These are phyloP conservation scores for Alternaria infectoria DNA, from an alignment of 2,329 filamentous ascomycete species.

Conservation along the genomic window DNA sequence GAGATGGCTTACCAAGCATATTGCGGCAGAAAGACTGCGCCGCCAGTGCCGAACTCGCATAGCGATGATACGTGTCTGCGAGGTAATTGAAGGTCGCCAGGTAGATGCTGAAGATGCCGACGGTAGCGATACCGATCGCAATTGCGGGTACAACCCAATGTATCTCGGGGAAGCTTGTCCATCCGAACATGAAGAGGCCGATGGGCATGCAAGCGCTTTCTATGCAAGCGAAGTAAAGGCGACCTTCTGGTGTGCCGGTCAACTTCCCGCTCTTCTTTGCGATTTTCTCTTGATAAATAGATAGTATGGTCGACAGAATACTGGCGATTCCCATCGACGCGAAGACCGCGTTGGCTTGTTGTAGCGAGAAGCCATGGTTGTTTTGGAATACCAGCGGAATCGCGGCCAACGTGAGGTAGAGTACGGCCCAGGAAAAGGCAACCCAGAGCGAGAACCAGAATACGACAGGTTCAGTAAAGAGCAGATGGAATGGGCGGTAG, in stretches of 20 bases:
- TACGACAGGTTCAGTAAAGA: slow-evolving; percentile 77
- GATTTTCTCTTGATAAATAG: slow-evolving; percentile 75
- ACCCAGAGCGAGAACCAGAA: slow-evolving; percentile 92
- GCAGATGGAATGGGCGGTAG: slow-evolving; percentile 77
- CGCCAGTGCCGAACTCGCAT: slow-evolving; percentile 83
- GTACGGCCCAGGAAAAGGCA: slow-evolving; percentile 84
- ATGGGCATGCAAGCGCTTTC: slow-evolving; percentile 76
- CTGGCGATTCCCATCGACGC: slow-evolving; percentile 72
- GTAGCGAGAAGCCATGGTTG: slow-evolving; percentile 70
- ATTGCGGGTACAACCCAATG: slow-evolving; percentile 77
- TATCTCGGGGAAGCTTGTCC: slow-evolving; percentile 66
- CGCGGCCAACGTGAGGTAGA: slow-evolving; percentile 84
- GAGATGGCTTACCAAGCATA: slow-evolving; percentile 62
- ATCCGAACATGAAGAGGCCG: slow-evolving; percentile 82
- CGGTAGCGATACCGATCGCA: slow-evolving; percentile 75
- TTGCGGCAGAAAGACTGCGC: slow-evolving; percentile 89
- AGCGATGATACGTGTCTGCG: slow-evolving; percentile 84
- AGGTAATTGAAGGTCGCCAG: slow-evolving; percentile 92
- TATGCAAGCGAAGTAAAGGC: slow-evolving; percentile 83
- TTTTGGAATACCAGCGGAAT: slow-evolving; percentile 77
- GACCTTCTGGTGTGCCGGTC: slow-evolving; percentile 67
- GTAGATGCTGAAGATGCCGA: slow-evolving; percentile 80
- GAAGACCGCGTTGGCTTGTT: slow-evolving; percentile 76
- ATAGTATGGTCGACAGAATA: slow-evolving; percentile 69
- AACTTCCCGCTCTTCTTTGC: slow-evolving; percentile 56